A percentile compares a stretch with the other conserved stretches of the same genome.
Evolutionary conservation across 1,139 yeast species (phyloP).

Genomic region (Pichia sp.): DNA sequence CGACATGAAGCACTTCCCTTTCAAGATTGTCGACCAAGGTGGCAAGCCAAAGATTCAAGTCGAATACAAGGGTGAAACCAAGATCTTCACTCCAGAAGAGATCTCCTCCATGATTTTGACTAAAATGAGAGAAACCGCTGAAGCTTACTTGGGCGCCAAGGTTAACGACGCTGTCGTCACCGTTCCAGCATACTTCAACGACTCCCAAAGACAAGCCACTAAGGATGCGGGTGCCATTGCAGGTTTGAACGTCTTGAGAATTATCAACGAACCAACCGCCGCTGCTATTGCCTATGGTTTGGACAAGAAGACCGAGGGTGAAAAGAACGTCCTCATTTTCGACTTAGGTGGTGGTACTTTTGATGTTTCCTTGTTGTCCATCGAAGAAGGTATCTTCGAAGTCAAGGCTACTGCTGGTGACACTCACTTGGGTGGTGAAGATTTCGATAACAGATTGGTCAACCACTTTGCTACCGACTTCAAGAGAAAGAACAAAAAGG

Average conservation of each 20-base stretch:
- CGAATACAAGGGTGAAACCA: constrained; percentile 86
- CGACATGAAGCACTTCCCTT: constrained; percentile 95
- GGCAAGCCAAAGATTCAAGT: constrained; percentile 90
- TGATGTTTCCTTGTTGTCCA: constrained; percentile 90
- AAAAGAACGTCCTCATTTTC: constrained; percentile 77
- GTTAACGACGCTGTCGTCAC: constrained; percentile 92
- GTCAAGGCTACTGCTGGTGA: constrained; percentile 99
- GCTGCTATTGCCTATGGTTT: constrained; percentile 98
- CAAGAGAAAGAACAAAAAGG: constrained; percentile 92
- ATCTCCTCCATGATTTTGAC: constrained; percentile 90
- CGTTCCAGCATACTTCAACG: constrained; percentile 95
- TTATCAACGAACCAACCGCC: constrained; percentile 95
- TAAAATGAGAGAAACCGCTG: constrained; percentile 96
- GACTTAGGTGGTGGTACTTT: constrained; percentile 98
- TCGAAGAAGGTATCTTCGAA: constrained; percentile 97
- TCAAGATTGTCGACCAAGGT: constrained; percentile 74
- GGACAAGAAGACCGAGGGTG: constrained; percentile 85
- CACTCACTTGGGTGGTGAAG: constrained; percentile 99
- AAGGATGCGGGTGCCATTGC: constrained; percentile 97
- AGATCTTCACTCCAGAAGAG: constrained; percentile 93
- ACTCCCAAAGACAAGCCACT: constrained; percentile 96
- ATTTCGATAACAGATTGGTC: constrained; percentile 92
- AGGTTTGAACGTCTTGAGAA: constrained; percentile 90
- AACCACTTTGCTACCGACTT: constrained; percentile 88
- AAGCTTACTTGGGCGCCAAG: constrained; percentile 84